Evolutionary conservation across 2,329 filamentous ascomycete species (phyloP), one percentile per base, ranked within the genome.

Genomic region (Aureobasidium sp.): DNA sequence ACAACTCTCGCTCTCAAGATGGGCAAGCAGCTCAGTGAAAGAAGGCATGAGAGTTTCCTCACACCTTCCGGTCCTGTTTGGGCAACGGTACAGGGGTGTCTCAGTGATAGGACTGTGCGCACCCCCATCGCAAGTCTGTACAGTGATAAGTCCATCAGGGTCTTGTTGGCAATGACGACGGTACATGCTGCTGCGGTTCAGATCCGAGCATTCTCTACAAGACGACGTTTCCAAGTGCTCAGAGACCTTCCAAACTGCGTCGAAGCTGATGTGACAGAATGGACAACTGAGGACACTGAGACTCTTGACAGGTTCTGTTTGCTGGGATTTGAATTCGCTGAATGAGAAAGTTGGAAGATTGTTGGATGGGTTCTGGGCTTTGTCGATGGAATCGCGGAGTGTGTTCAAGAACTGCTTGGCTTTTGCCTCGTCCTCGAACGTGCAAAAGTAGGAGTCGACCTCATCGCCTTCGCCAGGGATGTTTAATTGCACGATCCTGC

Each of bases 361-460:
- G 8, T 5, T 8, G 13, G 19, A 11, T 23, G 19, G 3, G 21
- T 2, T 3, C n/a, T 45, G 51, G 7, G 27, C 31, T 38, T 60
- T 23, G 4, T 10, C 19, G 23, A 58, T 83, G 67, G 84, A 83
- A 61, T 79, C 77, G 60, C 74, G 71, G 43, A 78, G 63, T 25
- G 69, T 63, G 17, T 66, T 64, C n/a, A 71, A 71, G 58, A 84
- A 67, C 40, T 82, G 79, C 64, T 79, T 76, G 3, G 85, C 79
- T 43, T 70, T 70, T 25, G 76, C 74, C 19, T 73, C 68, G 46
- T 75, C 85, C 75, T 88, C 89, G 51, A 90, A 83, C 69, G 86
- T 84, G 17, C 91, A 72, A 69, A 86, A 81, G 85, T 86, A 92
- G 4, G 84, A 84, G 71, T 88, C 85, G 31, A 88, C 72, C 47